Evolutionary conservation across 2,329 filamentous ascomycete species (phyloP).

Genomic region (Claviceps fusiformis): DNA sequence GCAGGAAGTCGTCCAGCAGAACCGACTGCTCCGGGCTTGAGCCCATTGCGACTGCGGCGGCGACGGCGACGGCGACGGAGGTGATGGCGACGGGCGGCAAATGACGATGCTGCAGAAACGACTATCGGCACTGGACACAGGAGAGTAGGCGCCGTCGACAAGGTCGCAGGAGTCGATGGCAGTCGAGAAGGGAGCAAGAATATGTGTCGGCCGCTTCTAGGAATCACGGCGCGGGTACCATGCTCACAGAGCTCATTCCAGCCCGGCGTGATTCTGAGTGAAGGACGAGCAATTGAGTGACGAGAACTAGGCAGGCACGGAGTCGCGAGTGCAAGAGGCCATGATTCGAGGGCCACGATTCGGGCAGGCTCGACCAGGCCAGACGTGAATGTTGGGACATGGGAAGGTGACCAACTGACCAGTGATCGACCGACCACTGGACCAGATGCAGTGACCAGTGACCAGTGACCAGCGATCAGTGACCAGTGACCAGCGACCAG

Average conservation of each 20-base stretch:
- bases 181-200: background rate
- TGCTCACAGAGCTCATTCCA: background rate
- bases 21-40: constrained; percentile 3
- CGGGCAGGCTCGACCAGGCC: too few species aligned
- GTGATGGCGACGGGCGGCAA: background rate
- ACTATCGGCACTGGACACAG: too few species aligned
- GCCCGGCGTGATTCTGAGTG: background rate
- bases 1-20: constrained; percentile 31
- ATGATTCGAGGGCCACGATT: background rate
- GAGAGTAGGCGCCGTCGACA: too few species aligned
- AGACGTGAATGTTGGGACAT: too few species aligned
- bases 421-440: too few species aligned
- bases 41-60: constrained; percentile 5
- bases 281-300: background rate
- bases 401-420: too few species aligned
- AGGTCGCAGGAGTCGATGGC: background rate
- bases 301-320: too few species aligned
- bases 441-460: too few species aligned
- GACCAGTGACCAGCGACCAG: too few species aligned
- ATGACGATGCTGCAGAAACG: background rate
- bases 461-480: too few species aligned
- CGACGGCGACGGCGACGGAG: constrained; percentile 9
- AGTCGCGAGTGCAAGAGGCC: background rate
- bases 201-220: background rate
- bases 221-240: background rate